Evolutionary conservation across 129 eudicot genomes (phyloP), one percentile per base, ranked within the genome.

Genomic region (Chrysanthemum seticuspe): DNA sequence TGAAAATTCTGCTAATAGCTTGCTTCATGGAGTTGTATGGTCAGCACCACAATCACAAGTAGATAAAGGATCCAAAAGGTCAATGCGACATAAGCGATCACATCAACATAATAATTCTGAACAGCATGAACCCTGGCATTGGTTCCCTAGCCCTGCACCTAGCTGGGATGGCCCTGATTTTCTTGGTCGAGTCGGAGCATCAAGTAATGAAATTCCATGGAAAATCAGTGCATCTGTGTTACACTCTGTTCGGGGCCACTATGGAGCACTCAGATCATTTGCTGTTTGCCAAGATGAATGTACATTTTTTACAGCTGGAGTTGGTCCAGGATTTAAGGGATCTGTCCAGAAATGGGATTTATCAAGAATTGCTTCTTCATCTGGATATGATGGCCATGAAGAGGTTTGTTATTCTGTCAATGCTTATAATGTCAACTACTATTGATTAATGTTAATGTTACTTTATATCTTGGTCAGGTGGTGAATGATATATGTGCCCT

Each of bases 311-410:
- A 95, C 99, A 5, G 99, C 99, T 16, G 99, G 99, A 14, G 91
- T 90, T 68, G 99, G 97, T 73, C 96, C 91, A 29, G 97, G 97
- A 62, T 95, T 88, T 82, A 95, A 91, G 81, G 99, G 99, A 81
- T 90, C 89, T 45, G 85, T 95, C 82, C 99, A 86, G 78, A 90
- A 88, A 76, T 95, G 97, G 99, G 96, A 90, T 53, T 72, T 95
- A 71, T 80, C 97, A 60, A 76, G 85, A 73, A 64, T 86, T 15
- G 81, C 86, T 48, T 88, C 83, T 65, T 66, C 85, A 58, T 76
- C 99, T 57, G 87, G 89, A 58, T 95, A 95, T 65, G 79, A 95
- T 71, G 97, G 97, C 62, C 99, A 95, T 75, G 97, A 95, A 47
- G 99, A 95, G 99, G 99, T 94, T 74, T 78, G 51, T 77, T 25